phyloP scores from a whole-genome alignment of 2,329 filamentous ascomycete species.

The Pseudopyricularia cyperi region DNA sequence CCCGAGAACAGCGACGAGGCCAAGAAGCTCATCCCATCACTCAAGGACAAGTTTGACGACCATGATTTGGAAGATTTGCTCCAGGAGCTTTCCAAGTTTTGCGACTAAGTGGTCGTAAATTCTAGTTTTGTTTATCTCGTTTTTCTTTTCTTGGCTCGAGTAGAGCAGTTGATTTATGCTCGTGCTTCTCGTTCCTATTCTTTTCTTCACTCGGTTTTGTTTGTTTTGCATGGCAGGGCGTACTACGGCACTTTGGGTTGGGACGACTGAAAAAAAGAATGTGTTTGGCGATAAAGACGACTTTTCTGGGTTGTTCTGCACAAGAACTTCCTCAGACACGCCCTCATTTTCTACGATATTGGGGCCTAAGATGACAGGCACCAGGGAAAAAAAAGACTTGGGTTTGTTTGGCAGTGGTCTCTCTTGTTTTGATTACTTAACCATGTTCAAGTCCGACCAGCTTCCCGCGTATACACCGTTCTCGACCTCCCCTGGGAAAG shows the following conservation, averaged over 20 bases:
- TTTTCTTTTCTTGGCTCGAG: neutral
- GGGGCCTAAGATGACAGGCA: neutral
- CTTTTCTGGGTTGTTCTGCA: neutral
- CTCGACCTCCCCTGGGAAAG: neutral
- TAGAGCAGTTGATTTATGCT: neutral
- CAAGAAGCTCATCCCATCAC: constrained; percentile 83
- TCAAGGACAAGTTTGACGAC: constrained; percentile 82
- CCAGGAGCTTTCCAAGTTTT: constrained; percentile 78
- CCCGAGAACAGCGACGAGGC: constrained; percentile 91
- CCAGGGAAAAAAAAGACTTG: neutral
- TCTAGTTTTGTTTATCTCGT: neutral
- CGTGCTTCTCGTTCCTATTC: neutral
- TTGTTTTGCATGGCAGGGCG: constrained; percentile 3
- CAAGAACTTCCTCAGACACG: neutral
- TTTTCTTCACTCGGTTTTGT: neutral
- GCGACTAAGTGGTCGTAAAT: constrained; percentile 17
- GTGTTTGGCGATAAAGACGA: neutral
- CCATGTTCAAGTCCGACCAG: neutral
- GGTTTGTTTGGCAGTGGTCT: neutral
- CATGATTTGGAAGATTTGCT: constrained; percentile 78
- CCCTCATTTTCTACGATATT: neutral
- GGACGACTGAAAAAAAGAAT: neutral
- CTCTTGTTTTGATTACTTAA: neutral
- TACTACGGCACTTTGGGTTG: neutral
- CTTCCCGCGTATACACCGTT: neutral